phyloP scores from a whole-genome alignment of 1,284 basidiomycete genomes.

The Apiotrichum akiyoshidainum region DNA sequence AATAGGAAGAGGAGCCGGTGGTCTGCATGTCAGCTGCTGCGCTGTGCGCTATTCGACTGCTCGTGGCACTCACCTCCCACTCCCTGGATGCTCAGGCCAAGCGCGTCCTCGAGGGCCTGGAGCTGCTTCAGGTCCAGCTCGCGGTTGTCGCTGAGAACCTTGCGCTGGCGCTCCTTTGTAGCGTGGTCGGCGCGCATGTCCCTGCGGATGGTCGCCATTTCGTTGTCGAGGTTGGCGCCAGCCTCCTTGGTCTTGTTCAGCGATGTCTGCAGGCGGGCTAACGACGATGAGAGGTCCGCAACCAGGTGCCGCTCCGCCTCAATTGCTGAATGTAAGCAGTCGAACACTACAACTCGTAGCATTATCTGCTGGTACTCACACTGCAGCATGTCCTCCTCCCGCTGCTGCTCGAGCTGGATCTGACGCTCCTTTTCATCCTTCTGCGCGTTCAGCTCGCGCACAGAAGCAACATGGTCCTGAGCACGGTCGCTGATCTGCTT shows the following conservation, averaged over 20 bases:
- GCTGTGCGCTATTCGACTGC: neutral
- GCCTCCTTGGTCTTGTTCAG: constrained; percentile 38
- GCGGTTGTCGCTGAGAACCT: constrained; percentile 62
- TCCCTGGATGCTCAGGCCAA: constrained; percentile 69
- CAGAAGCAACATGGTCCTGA: constrained; percentile 27
- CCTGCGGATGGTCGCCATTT: constrained; percentile 29
- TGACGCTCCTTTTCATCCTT: constrained; percentile 40
- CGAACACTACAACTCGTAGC: no score
- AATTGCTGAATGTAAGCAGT: constrained; percentile 26
- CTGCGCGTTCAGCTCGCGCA: constrained; percentile 37
- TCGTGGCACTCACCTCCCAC: constrained; percentile 56
- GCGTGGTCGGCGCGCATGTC: constrained; percentile 31
- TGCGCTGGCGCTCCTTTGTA: constrained; percentile 68
- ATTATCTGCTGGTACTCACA: constrained; percentile 27
- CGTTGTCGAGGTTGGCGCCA: constrained; percentile 33
- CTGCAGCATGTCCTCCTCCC: constrained; percentile 46
- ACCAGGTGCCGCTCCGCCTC: constrained; percentile 41
- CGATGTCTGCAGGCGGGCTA: constrained; percentile 34
- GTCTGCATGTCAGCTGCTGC: constrained; percentile 33
- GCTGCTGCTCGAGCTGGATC: constrained; percentile 42
- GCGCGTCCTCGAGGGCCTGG: constrained; percentile 57
- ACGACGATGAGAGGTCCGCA: constrained; percentile 31
- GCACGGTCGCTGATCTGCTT: constrained; percentile 39
- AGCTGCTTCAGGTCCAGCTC: constrained; percentile 60
- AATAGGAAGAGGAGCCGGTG: constrained; percentile 72